Evolutionary conservation across 768 basidiomycete species (phyloP).

Genomic region (Leccinum subtestaceum): DNA sequence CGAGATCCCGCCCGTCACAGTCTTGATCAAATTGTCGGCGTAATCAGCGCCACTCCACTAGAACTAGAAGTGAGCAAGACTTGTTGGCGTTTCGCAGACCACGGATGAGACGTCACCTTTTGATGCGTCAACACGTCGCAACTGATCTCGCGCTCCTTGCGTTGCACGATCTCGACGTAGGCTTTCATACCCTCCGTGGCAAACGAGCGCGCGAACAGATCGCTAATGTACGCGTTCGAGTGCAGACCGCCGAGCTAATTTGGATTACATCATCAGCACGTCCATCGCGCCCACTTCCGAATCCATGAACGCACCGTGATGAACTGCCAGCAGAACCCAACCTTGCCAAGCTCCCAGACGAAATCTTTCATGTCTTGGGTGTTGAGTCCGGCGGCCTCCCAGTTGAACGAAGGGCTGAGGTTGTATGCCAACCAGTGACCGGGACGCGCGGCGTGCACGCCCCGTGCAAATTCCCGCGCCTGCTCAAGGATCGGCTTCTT

Average conservation of each 20-base stretch:
- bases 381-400: slow-evolving; percentile 89
- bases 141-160: slow-evolving; percentile 87
- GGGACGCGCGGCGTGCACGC: slow-evolving; percentile 79
- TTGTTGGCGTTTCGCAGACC: background rate
- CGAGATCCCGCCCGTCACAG: slow-evolving; percentile 95
- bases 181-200: slow-evolving; percentile 98
- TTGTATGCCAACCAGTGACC: slow-evolving; percentile 97
- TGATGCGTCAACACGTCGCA: slow-evolving; percentile 98
- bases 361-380: slow-evolving; percentile 83
- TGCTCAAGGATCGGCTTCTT: slow-evolving; percentile 90
- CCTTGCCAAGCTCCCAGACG: slow-evolving; percentile 91
- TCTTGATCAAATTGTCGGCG: slow-evolving; percentile 87
- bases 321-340: slow-evolving; percentile 99
- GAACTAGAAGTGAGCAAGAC: slow-evolving; percentile 15
- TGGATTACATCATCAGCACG: slow-evolving; percentile 8
- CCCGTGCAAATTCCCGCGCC: slow-evolving; percentile 87
- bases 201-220: slow-evolving; percentile 84
- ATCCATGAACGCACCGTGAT: slow-evolving; percentile 70
- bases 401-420: slow-evolving; percentile 90
- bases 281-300: background rate
- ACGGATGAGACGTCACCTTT: slow-evolving; percentile 53
- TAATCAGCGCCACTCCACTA: slow-evolving; percentile 97
- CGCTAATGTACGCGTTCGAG: slow-evolving; percentile 95
- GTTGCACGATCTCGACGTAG: slow-evolving; percentile 92
- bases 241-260: slow-evolving; percentile 89